Conservation (phyloP, 2,329 filamentous ascomycete species). For the Neonectria punicea region DNA sequence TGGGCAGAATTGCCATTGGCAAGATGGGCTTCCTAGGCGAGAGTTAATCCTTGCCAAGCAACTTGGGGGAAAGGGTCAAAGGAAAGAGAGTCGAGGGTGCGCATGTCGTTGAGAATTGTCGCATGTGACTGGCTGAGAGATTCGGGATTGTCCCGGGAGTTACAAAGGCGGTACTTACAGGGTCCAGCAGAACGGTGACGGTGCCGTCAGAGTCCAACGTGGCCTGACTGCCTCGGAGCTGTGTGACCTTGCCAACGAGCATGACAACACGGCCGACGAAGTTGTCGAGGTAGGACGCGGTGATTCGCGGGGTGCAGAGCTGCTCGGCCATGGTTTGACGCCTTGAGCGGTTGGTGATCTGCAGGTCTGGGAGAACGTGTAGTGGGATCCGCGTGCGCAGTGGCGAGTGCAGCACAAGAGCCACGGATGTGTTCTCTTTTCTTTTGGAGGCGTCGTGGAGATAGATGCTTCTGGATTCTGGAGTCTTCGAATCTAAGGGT, state of each 20-base stretch:
- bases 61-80: background rate
- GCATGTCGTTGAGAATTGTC: background rate
- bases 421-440: background rate
- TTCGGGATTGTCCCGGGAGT: background rate
- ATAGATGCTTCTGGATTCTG: background rate
- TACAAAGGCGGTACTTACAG: constrained; percentile 59
- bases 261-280: constrained; percentile 83
- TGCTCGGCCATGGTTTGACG: constrained; percentile 70
- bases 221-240: constrained; percentile 83
- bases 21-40: constrained; percentile 74
- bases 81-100: too few relatives aligned
- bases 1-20: constrained; percentile 76
- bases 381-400: background rate
- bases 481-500: background rate
- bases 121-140: background rate
- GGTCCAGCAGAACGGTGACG: constrained; percentile 78
- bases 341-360: constrained; percentile 18
- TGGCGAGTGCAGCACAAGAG: background rate
- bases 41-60: constrained; percentile 18
- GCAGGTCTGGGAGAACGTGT: background rate
- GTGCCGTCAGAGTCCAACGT: constrained; percentile 83
- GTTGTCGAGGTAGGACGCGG: constrained; percentile 79
- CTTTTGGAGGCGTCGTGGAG: too few relatives aligned
- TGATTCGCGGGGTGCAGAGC: constrained; percentile 81
- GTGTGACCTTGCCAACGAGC: constrained; percentile 84